Conservation (phyloP, 2,329 filamentous ascomycete genomes). For the Talaromyces pinophilus region DNA sequence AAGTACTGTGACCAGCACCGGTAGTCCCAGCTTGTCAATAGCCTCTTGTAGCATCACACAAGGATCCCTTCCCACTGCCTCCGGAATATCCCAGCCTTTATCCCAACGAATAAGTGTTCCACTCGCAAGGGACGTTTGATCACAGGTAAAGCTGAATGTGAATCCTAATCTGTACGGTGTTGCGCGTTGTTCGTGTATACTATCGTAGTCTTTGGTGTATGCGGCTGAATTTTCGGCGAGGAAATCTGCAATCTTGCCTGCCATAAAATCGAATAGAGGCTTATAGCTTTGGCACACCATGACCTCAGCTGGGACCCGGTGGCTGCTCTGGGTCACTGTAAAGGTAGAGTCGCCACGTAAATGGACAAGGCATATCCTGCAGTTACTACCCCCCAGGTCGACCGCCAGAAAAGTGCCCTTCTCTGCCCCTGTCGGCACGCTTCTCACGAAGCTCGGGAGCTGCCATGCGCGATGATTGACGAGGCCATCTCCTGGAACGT, state of each 20-base stretch:
- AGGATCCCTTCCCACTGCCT: conserved; percentile 27
- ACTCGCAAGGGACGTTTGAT: conserved; percentile 26
- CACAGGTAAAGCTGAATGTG: conserved; percentile 29
- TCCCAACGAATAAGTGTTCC: conserved; percentile 28
- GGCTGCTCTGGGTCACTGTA: conserved; percentile 25
- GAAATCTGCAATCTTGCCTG: conserved; percentile 24
- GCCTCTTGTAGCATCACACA: conserved; percentile 29
- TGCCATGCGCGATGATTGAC: conserved; percentile 26
- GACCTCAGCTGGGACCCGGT: conserved; percentile 23
- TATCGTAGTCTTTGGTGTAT: background rate
- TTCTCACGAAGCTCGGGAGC: conserved; percentile 26
- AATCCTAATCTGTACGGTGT: conserved; percentile 26
- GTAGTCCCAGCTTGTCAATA: conserved; percentile 25
- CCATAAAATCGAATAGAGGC: conserved; percentile 28
- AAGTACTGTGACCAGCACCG: conserved; percentile 27
- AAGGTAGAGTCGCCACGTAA: conserved; percentile 28
- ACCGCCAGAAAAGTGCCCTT: conserved; percentile 27
- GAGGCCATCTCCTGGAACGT: conserved; percentile 25
- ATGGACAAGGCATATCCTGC: conserved; percentile 27
- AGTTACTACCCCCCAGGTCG: conserved; percentile 30
- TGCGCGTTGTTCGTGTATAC: background rate
- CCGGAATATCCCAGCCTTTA: conserved; percentile 30
- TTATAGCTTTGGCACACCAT: conserved; percentile 27
- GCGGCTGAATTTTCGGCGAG: conserved; percentile 15
- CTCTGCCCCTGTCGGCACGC: conserved; percentile 26